Base-by-base conservation (phyloP, 2,329 filamentous ascomycete species). In the Claviceps sp. region DNA sequence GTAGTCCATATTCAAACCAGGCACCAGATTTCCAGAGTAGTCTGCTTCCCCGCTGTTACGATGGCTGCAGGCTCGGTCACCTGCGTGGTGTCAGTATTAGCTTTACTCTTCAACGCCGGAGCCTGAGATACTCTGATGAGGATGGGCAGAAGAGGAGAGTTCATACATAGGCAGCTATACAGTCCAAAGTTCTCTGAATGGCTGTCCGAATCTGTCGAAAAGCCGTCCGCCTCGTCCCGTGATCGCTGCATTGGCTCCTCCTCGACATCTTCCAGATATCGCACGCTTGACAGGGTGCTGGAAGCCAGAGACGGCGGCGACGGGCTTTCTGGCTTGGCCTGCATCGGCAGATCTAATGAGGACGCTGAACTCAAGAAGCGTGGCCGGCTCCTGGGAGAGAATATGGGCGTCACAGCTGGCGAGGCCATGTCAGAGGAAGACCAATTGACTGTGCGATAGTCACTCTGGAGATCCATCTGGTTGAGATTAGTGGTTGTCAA, bases 211-310 rank as follows among this genome's bases (percentile, higher is more conserved):
- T 47, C 44, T 47, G 44, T 47, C 8, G n/a, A 51, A 52, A 52
- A 43, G 46, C 53, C 52, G 22, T 53, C 54, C 24, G 42, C 72
- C 50, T 76, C 75, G 30, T 82, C 78, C 22, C 85, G 85, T 51
- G 77, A 78, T 64, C 90, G 78, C 65, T 90, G 85, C 43, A 82
- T 69, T 2, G 85, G 82, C 61, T 95, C 89, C 66, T 96, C 90
- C 61, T 89, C 80, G 19, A 96, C 85, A 61, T 93, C 87, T 16
- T 88, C 85, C 56, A 96, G 73, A 50, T 76, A 77, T 55, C 80
- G 76, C 68, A 87, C 87, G 60, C 75, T 73, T 0, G 78, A 71
- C 57, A 81, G 79, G 56, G 60, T 58, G 50, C 61, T 56, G 70
- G 69, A 47, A 49, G 60, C 58, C 69, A 58, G 59, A 41, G 62